Evolutionary conservation across 1,139 yeast genomes (phyloP).

Genomic region (Yamadazyma songkhlaensis): DNA sequence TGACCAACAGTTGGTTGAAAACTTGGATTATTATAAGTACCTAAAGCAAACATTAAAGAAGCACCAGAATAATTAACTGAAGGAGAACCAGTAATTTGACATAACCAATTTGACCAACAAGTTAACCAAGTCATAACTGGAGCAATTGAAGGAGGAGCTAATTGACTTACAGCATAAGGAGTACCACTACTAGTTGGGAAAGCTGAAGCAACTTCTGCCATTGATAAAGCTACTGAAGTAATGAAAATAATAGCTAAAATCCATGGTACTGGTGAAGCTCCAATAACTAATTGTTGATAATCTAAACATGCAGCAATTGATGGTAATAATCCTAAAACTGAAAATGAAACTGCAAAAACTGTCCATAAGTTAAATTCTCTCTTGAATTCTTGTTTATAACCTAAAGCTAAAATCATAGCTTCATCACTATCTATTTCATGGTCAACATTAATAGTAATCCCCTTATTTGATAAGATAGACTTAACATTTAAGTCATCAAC

Average conservation of each 20-base stretch:
- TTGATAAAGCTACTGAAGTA: constrained; percentile 47
- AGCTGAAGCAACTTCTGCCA: constrained; percentile 48
- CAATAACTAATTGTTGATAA: constrained; percentile 52
- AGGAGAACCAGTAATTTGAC: constrained; percentile 49
- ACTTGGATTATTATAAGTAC: constrained; percentile 28
- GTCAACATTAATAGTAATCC: constrained; percentile 40
- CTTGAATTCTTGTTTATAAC: constrained; percentile 71
- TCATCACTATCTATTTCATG: constrained; percentile 52
- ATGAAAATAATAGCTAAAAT: constrained; percentile 49
- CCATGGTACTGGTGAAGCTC: constrained; percentile 57
- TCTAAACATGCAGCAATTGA: constrained; percentile 60
- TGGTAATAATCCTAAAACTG: constrained; percentile 70
- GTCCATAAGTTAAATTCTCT: constrained; percentile 65
- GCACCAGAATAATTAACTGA: constrained; percentile 64
- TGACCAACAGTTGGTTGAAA: constrained; percentile 51
- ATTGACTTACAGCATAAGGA: constrained; percentile 48
- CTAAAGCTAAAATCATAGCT: constrained; percentile 59
- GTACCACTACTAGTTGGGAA: constrained; percentile 51
- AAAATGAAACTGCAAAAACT: constrained; percentile 66
- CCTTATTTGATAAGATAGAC: constrained; percentile 40
- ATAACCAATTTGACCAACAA: constrained; percentile 54
- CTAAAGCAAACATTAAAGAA: constrained; percentile 56
- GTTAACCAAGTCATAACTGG: constrained; percentile 58
- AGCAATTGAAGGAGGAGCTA: constrained; percentile 52
- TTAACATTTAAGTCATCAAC: constrained; percentile 39